These are phyloP conservation scores for Metarhizium album DNA, from an alignment of 2,329 filamentous ascomycete species.

Conservation along the genomic window DNA sequence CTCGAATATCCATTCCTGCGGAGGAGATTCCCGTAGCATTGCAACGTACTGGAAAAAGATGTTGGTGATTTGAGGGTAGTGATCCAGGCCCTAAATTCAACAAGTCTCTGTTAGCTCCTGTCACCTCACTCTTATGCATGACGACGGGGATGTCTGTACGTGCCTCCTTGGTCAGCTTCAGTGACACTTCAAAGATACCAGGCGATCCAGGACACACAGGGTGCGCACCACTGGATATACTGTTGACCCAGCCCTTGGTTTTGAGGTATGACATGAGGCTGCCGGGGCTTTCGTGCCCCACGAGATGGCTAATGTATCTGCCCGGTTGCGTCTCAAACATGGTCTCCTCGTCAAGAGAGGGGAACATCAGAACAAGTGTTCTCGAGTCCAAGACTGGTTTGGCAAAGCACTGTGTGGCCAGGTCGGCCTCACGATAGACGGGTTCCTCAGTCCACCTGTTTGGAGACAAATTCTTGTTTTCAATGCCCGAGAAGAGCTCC, in stretches of 20 bases:
- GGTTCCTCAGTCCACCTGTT: slow-evolving; percentile 44
- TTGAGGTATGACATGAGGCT: slow-evolving; percentile 88
- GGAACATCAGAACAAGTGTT: slow-evolving; percentile 70
- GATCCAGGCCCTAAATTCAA: slow-evolving; percentile 47
- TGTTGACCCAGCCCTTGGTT: slow-evolving; percentile 80
- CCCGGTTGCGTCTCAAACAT: slow-evolving; percentile 73
- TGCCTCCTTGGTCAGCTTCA: slow-evolving; percentile 75
- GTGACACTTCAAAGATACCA: slow-evolving; percentile 67
- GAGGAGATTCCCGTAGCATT: slow-evolving; percentile 67
- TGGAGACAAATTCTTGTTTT: slow-evolving; percentile 66
- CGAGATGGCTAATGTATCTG: slow-evolving; percentile 76
- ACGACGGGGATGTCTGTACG: slow-evolving; percentile 7
- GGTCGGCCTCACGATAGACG: slow-evolving; percentile 37
- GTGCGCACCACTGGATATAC: slow-evolving; percentile 66
- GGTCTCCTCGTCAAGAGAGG: slow-evolving; percentile 73
- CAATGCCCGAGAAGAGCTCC: slow-evolving; percentile 70
- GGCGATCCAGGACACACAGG: slow-evolving; percentile 66
- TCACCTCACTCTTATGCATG: too few species aligned
- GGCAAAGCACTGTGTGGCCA: slow-evolving; percentile 65
- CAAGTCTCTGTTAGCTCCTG: neutral
- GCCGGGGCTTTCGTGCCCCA: slow-evolving; percentile 86
- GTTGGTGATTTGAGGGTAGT: slow-evolving; percentile 75
- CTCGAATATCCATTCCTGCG: slow-evolving; percentile 87
- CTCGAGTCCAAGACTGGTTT: slow-evolving; percentile 87
- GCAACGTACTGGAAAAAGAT: slow-evolving; percentile 86